Percentiles rank a stretch among this genome's conserved stretches.
Evolutionary conservation across 805 yeast genomes (phyloP).

Genomic region (Zygoascus tannicola): DNA sequence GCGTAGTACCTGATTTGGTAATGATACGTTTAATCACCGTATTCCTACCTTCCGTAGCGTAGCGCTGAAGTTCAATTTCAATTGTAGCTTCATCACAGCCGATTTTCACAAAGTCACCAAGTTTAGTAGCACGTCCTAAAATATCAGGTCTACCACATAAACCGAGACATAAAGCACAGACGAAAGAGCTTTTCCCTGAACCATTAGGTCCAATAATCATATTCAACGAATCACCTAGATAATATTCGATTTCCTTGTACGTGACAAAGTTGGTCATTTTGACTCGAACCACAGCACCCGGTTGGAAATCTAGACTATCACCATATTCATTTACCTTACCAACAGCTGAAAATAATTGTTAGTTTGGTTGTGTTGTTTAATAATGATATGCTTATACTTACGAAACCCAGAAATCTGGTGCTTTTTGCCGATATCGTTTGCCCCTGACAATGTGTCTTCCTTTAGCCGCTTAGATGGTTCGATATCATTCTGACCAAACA

Average conservation of each 20-base stretch:
- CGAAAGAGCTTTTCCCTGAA: slow-evolving; percentile 86
- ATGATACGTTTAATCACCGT: slow-evolving; percentile 29
- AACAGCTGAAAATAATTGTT: no score
- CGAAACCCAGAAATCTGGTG: no score
- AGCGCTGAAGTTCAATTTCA: slow-evolving; percentile 42
- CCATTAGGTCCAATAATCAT: slow-evolving; percentile 97
- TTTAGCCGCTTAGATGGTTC: no score
- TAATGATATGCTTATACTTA: no score
- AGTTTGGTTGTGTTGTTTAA: no score
- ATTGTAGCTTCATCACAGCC: slow-evolving; percentile 43
- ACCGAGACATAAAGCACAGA: slow-evolving; percentile 86
- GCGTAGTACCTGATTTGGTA: slow-evolving; percentile 25
- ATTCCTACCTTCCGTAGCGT: slow-evolving; percentile 22
- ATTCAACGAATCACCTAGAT: slow-evolving; percentile 73
- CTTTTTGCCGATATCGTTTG: no score
- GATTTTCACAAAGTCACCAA: slow-evolving; percentile 61
- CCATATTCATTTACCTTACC: no score
- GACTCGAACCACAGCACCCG: slow-evolving; percentile 46
- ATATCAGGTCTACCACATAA: slow-evolving; percentile 55
- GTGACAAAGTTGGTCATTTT: slow-evolving; percentile 56
- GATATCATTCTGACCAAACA: no score
- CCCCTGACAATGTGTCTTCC: no score
- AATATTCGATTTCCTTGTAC: slow-evolving; percentile 53
- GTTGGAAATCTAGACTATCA: slow-evolving; percentile 26
- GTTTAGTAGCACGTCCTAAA: slow-evolving; percentile 57